Evolutionary conservation across 305 asterid genomes (phyloP).

Genomic region (Stenogyne calaminthoides): DNA sequence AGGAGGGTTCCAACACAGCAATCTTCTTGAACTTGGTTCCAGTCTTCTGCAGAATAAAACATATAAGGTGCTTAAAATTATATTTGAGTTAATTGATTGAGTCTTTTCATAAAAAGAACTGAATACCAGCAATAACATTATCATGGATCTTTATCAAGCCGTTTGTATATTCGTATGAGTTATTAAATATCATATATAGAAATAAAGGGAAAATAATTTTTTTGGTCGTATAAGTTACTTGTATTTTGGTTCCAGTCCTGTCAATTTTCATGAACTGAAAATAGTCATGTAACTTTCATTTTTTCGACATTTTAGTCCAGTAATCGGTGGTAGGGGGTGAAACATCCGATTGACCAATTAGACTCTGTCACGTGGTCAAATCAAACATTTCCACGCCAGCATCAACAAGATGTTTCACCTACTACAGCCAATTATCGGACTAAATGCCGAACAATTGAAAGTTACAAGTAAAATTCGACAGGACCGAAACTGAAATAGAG

Average conservation of each 20-base stretch:
- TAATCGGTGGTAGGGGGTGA: no score
- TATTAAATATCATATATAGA: background rate
- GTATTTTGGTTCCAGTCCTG: background rate
- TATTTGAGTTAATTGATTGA: background rate
- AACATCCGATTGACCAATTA: no score
- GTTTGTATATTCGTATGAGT: background rate
- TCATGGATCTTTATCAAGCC: background rate
- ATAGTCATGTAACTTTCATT: no score
- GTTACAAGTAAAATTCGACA: no score
- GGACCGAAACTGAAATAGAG: no score
- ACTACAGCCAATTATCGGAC: no score
- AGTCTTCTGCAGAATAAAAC: constrained; percentile 41
- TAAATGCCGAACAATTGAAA: no score
- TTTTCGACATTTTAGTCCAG: no score
- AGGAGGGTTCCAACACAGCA: constrained; percentile 60
- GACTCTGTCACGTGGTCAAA: no score
- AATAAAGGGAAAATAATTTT: background rate
- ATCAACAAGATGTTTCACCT: no score
- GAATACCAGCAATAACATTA: background rate
- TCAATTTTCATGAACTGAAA: no score
- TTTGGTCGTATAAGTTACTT: background rate
- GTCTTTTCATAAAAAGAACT: background rate
- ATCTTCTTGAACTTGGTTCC: constrained; percentile 51
- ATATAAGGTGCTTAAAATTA: background rate
- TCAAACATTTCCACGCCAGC: no score